phyloP scores from a whole-genome alignment of 805 yeast species.

The Metschnikowia bowlesiae region DNA sequence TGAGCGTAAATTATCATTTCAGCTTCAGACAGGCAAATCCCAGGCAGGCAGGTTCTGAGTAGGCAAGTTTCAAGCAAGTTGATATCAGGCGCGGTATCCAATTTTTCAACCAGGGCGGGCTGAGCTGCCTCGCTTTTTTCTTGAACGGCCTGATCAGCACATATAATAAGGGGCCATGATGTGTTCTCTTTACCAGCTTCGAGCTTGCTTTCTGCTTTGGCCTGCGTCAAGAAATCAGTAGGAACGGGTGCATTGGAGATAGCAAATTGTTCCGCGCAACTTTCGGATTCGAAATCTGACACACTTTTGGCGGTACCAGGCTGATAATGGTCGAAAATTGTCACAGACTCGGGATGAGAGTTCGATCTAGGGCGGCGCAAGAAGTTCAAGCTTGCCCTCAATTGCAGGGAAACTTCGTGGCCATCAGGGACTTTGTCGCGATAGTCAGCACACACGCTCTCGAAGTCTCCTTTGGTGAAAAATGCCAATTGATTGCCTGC shows the following conservation, averaged over 20 bases:
- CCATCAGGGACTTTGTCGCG: neutral
- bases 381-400: neutral
- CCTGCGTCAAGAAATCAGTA: neutral
- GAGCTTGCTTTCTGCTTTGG: neutral
- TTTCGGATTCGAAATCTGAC: neutral
- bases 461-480: neutral
- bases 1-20: no score
- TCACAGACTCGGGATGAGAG: neutral
- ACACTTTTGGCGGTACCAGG: neutral
- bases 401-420: neutral
- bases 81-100: no score
- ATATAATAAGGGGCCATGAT: neutral
- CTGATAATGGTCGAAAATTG: neutral
- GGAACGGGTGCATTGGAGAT: neutral
- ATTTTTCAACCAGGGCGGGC: neutral
- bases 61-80: no score
- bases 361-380: neutral
- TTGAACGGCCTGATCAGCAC: neutral
- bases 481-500: neutral
- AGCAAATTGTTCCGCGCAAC: neutral
- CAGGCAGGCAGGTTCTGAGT: no score
- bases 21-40: no score
- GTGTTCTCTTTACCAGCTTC: neutral
- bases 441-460: neutral
- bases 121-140: no score